Conservation (phyloP, 768 basidiomycete species). For the Tricholoma terreum region DNA sequence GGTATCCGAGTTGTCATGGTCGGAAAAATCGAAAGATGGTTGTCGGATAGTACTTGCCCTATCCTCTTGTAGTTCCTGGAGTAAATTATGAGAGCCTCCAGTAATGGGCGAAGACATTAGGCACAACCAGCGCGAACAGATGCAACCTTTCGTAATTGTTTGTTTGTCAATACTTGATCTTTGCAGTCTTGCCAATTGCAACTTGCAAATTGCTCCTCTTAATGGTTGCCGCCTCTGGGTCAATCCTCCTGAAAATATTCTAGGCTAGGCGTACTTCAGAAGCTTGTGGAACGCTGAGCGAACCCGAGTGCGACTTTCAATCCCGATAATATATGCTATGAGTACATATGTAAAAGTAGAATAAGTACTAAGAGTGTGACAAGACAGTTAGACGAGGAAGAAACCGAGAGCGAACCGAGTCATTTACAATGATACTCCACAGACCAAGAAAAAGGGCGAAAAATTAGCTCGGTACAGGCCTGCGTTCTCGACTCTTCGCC, state of each 20-base stretch:
- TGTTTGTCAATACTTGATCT: not conserved
- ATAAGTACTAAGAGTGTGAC: constrained; percentile 1
- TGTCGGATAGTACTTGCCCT: constrained; percentile 19
- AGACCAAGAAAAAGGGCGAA: constrained; percentile 4
- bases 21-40: constrained; percentile 32
- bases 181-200: too few species aligned
- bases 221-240: too few species aligned
- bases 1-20: constrained; percentile 42
- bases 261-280: too few species aligned
- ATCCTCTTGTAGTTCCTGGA: constrained; percentile 15
- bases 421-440: not conserved
- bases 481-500: constrained; percentile 49
- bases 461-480: constrained; percentile 6
- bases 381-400: not conserved
- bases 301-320: not conserved
- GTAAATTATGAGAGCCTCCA: not conserved
- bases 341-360: not conserved
- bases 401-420: not conserved
- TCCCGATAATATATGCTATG: not conserved
- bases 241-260: too few species aligned
- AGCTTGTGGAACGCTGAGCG: too few species aligned
- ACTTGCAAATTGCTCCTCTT: too few species aligned
- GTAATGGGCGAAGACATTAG: constrained; percentile 10
- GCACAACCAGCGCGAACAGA: not conserved
- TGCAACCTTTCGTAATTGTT: constrained; percentile 3